A percentile compares a stretch with the other conserved stretches of the same genome.
Conservation (phyloP, 2,329 filamentous ascomycete species). For the Boeremia exigua region DNA sequence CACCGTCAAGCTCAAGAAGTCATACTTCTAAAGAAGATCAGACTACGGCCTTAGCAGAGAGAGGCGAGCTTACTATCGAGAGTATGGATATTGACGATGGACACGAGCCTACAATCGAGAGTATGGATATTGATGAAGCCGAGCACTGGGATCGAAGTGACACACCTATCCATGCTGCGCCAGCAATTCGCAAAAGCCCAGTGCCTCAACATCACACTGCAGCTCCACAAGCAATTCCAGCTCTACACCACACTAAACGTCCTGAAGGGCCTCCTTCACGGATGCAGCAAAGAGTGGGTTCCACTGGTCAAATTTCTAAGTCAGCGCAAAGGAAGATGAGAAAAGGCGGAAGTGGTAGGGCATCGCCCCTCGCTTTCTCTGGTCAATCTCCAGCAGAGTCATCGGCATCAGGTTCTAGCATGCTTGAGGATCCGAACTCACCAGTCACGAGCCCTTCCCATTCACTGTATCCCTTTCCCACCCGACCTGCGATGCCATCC, state of each 20-base stretch:
- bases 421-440: not conserved
- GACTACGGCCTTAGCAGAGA: too few relatives aligned
- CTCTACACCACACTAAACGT: not conserved
- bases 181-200: not conserved
- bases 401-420: constrained; percentile 1
- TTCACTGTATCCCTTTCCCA: not conserved
- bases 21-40: too few relatives aligned
- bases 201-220: not conserved
- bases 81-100: too few relatives aligned
- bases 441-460: not conserved
- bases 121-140: too few relatives aligned
- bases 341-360: not conserved
- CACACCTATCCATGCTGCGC: too few relatives aligned
- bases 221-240: not conserved
- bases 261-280: not conserved
- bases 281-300: not conserved
- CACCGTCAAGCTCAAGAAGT: not conserved
- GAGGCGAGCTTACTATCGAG: too few relatives aligned
- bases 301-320: not conserved
- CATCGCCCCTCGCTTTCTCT: not conserved
- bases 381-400: constrained; percentile 3
- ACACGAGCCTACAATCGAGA: too few relatives aligned
- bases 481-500: constrained; percentile 4
- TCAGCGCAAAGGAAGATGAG: not conserved
- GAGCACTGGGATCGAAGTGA: too few relatives aligned